phyloP scores from a whole-genome alignment of 768 basidiomycete species.

The Leccinum variicolor region DNA sequence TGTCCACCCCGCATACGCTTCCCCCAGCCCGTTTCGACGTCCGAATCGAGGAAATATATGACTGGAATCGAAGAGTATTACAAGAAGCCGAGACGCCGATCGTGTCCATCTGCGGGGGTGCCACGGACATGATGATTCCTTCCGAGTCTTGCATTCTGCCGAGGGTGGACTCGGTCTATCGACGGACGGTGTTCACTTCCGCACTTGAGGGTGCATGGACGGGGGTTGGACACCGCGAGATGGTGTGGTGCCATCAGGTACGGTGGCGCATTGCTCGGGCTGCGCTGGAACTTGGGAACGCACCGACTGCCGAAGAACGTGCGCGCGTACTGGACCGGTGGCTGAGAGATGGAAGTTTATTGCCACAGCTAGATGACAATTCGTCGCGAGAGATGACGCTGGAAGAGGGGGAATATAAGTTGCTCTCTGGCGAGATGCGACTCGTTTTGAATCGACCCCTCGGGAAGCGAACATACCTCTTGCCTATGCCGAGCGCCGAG shows the following conservation, averaged over 20 bases:
- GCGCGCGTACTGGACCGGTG: slow-evolving; percentile 53
- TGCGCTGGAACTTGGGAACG: slow-evolving; percentile 61
- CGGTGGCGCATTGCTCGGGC: slow-evolving; percentile 84
- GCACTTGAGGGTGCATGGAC: slow-evolving; percentile 92
- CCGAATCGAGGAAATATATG: slow-evolving; percentile 74
- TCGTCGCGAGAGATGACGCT: slow-evolving; percentile 8
- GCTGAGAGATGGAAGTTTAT: slow-evolving; percentile 59
- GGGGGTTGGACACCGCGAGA: slow-evolving; percentile 91
- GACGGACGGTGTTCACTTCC: slow-evolving; percentile 77
- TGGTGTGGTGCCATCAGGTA: slow-evolving; percentile 99
- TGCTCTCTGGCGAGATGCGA: slow-evolving; percentile 34
- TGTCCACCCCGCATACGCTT: slow-evolving; percentile 89
- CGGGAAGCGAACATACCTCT: slow-evolving; percentile 44
- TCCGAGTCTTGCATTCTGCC: slow-evolving; percentile 83
- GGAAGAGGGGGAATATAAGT: slow-evolving; percentile 28
- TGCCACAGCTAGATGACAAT: slow-evolving; percentile 36
- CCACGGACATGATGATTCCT: slow-evolving; percentile 86
- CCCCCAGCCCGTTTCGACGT: slow-evolving; percentile 88
- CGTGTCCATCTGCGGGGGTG: slow-evolving; percentile 87
- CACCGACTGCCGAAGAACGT: slow-evolving; percentile 20
- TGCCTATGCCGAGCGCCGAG: slow-evolving; percentile 35
- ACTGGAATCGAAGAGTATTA: slow-evolving; percentile 39
- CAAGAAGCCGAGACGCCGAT: slow-evolving; percentile 56
- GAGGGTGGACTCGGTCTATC: slow-evolving; percentile 31
- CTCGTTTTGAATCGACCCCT: slow-evolving; percentile 45